These are phyloP conservation scores for Rutidosis leptorrhynchoides DNA, from an alignment of 129 eudicot species.

Conservation along the genomic window DNA sequence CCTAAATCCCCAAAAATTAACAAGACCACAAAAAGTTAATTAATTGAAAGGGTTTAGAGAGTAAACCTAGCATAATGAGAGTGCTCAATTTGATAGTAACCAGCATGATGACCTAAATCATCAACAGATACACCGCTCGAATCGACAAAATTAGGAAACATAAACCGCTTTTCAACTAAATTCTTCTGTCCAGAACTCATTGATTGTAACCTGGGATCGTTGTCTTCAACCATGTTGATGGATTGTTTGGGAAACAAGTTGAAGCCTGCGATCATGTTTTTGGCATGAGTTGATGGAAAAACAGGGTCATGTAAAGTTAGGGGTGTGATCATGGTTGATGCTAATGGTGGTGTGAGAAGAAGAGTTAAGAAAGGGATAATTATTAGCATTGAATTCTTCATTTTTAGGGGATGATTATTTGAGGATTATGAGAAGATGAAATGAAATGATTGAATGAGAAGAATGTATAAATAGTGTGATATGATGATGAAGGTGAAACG, in stretches of 20 bases:
- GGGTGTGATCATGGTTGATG: conserved; percentile 34
- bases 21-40: not conserved
- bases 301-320: conserved; percentile 33
- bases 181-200: conserved; percentile 8
- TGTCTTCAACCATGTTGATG: conserved; percentile 44
- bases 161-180: conserved; percentile 62
- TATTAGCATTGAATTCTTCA: conserved; percentile 18
- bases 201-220: not conserved
- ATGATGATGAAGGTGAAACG: conserved; percentile 12
- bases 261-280: conserved; percentile 58
- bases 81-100: conserved; percentile 73
- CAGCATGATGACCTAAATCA: conserved; percentile 88
- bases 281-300: conserved; percentile 42
- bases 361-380: conserved; percentile 21
- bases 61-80: conserved; percentile 72
- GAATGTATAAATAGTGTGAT: conserved; percentile 11
- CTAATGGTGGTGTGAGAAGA: conserved; percentile 33
- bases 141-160: conserved; percentile 51
- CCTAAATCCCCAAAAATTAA: not conserved
- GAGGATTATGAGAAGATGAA: not conserved
- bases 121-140: conserved; percentile 48
- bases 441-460: not conserved
- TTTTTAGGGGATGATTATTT: not conserved
- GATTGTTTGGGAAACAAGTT: conserved; percentile 63
- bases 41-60: no score